phyloP scores from a whole-genome alignment of 441 rosid species.

The Corymbia calophylla region DNA sequence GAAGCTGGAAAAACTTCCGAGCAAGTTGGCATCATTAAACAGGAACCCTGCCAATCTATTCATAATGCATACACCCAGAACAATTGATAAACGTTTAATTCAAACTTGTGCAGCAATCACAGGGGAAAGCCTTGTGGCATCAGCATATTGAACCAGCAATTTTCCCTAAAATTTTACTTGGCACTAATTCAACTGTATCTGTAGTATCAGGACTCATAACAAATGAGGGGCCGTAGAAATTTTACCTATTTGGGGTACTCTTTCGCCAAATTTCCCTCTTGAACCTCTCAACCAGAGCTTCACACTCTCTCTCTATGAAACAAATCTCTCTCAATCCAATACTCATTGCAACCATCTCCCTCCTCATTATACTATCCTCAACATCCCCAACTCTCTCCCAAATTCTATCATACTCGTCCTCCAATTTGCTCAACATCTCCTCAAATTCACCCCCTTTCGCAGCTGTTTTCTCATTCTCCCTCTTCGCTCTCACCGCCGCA shows the following conservation, averaged over 20 bases:
- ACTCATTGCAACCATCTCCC: slow-evolving; percentile 60
- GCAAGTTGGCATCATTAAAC: not conserved
- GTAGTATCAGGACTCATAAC: not conserved
- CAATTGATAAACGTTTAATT: not conserved
- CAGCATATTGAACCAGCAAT: not conserved
- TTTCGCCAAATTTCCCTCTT: slow-evolving; percentile 41
- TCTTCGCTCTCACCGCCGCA: slow-evolving; percentile 28
- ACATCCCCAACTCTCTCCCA: slow-evolving; percentile 74
- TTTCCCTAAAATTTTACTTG: not conserved
- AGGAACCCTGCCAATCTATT: not conserved
- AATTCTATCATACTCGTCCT: slow-evolving; percentile 46
- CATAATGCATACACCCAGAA: not conserved
- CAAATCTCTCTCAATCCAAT: slow-evolving; percentile 75
- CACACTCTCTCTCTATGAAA: slow-evolving; percentile 79
- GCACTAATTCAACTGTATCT: not conserved
- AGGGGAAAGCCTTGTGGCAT: not conserved
- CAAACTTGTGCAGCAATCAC: not conserved
- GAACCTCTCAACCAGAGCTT: slow-evolving; percentile 58
- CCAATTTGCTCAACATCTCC: slow-evolving; percentile 35
- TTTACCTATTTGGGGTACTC: slow-evolving; percentile 39
- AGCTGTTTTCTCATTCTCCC: slow-evolving; percentile 24
- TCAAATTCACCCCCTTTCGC: slow-evolving; percentile 20
- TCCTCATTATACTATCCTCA: slow-evolving; percentile 48
- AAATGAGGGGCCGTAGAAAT: not conserved
- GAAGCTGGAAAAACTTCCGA: not conserved